Evolutionary conservation across 2,329 filamentous ascomycete species (phyloP).

Genomic region (Penicillium oxalicum): DNA sequence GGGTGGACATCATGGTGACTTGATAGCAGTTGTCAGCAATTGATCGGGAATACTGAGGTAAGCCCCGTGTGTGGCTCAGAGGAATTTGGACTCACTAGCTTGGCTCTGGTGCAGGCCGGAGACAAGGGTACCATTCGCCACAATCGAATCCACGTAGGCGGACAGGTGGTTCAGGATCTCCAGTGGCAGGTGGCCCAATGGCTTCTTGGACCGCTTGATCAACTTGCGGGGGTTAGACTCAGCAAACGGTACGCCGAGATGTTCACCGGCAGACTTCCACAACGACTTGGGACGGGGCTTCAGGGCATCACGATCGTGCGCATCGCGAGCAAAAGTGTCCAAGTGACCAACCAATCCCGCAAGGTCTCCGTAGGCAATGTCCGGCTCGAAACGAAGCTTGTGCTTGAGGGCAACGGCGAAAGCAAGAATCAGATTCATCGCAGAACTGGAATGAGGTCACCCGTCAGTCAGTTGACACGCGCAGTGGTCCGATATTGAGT

Average conservation of each 20-base stretch:
- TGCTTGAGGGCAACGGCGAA: constrained; percentile 77
- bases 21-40: not conserved
- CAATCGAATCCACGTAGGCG: constrained; percentile 58
- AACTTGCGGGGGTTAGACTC: constrained; percentile 71
- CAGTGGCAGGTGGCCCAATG: constrained; percentile 75
- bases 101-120: constrained; percentile 34
- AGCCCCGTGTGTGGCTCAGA: not conserved
- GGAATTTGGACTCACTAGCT: constrained; percentile 25
- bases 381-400: constrained; percentile 76
- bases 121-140: constrained; percentile 39
- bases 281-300: constrained; percentile 42
- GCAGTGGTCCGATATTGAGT: not conserved
- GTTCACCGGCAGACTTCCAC: constrained; percentile 63
- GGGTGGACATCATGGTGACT: constrained; percentile 55
- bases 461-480: constrained; percentile 7
- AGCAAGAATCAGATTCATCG: constrained; percentile 70
- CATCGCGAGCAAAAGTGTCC: constrained; percentile 64
- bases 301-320: constrained; percentile 40
- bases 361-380: constrained; percentile 69
- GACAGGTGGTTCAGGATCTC: constrained; percentile 72
- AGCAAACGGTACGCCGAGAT: constrained; percentile 70
- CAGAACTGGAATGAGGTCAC: constrained; percentile 37
- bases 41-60: too few relatives aligned
- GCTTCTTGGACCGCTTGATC: constrained; percentile 65
- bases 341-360: constrained; percentile 64